Percentiles rank a stretch among this genome's conserved stretches.
These are phyloP conservation scores for Cercospora citrullina DNA, from an alignment of 2,329 filamentous ascomycete species.

Conservation along the genomic window DNA sequence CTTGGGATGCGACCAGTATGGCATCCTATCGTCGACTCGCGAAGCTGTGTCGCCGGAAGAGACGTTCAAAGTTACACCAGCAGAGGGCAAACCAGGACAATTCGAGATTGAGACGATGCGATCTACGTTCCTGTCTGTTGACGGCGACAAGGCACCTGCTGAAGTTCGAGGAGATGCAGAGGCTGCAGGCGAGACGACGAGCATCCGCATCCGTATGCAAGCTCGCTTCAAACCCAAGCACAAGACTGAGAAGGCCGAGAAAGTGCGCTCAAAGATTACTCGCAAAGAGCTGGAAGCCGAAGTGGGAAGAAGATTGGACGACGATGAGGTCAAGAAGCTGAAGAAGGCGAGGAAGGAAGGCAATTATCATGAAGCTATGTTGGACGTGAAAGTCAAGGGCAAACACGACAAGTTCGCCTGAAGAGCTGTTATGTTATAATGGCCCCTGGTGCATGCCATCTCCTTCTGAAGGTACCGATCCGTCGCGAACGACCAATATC, in stretches of 20 bases:
- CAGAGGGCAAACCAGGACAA: constrained; percentile 18
- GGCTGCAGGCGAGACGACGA: constrained; percentile 66
- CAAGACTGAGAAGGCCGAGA: constrained; percentile 78
- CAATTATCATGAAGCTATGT: constrained; percentile 81
- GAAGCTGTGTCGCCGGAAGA: constrained; percentile 84
- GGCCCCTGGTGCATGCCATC: not conserved
- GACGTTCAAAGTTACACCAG: constrained; percentile 61
- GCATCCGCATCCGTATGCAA: constrained; percentile 86
- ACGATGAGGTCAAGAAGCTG: constrained; percentile 81
- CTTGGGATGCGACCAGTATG: constrained; percentile 80
- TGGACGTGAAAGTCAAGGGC: constrained; percentile 85
- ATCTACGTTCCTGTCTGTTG: constrained; percentile 68
- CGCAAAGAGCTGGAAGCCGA: constrained; percentile 61
- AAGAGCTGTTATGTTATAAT: not conserved
- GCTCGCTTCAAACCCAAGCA: constrained; percentile 86
- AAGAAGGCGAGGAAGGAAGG: constrained; percentile 83
- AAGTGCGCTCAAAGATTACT: constrained; percentile 80
- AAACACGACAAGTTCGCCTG: constrained; percentile 82
- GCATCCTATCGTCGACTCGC: constrained; percentile 71
- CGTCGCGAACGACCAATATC: not conserved
- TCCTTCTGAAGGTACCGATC: not conserved
- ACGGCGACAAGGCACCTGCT: constrained; percentile 48
- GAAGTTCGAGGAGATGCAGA: constrained; percentile 78
- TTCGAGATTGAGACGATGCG: constrained; percentile 48
- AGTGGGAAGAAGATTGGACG: constrained; percentile 44